Conservation (phyloP, 1,284 basidiomycete genomes). For the Golubevia pallescens region DNA sequence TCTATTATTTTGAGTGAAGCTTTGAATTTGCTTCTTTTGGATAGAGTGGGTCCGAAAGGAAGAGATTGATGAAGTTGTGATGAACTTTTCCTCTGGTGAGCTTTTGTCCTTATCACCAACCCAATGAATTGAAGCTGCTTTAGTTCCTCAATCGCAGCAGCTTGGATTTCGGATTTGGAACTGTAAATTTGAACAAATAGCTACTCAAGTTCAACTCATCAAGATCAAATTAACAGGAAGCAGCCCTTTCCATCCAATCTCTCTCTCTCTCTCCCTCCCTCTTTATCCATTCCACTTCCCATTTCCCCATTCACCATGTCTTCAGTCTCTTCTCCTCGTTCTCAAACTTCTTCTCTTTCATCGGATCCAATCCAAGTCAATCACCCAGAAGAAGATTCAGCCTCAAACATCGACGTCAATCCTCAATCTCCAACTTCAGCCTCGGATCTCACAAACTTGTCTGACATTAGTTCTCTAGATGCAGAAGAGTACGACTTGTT, state of each 20-base stretch:
- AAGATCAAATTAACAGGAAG: neutral
- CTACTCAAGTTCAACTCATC: neutral
- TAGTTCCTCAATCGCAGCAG: neutral
- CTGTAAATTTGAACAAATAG: neutral
- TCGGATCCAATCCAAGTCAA: neutral
- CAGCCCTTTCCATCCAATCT: neutral
- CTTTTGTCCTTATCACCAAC: too few relatives aligned
- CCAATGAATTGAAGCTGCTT: too few relatives aligned
- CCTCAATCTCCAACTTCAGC: neutral
- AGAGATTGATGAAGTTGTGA: too few relatives aligned
- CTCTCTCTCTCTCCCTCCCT: conserved; percentile 3
- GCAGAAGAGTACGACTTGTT: neutral
- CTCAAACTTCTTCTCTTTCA: conserved; percentile 3
- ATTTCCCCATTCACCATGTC: neutral
- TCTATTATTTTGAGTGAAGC: too few relatives aligned
- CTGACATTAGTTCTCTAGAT: neutral
- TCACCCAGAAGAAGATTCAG: neutral
- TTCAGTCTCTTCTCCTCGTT: neutral
- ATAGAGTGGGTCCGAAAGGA: too few relatives aligned
- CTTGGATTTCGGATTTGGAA: neutral
- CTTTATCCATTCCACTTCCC: neutral
- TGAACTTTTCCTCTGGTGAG: too few relatives aligned
- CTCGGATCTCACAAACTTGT: neutral
- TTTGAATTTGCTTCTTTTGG: too few relatives aligned
- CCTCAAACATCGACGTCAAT: neutral